Base-by-base conservation (phyloP, 371 early-diverging fungal genomes). In the Syncephalis plumigaleata region DNA sequence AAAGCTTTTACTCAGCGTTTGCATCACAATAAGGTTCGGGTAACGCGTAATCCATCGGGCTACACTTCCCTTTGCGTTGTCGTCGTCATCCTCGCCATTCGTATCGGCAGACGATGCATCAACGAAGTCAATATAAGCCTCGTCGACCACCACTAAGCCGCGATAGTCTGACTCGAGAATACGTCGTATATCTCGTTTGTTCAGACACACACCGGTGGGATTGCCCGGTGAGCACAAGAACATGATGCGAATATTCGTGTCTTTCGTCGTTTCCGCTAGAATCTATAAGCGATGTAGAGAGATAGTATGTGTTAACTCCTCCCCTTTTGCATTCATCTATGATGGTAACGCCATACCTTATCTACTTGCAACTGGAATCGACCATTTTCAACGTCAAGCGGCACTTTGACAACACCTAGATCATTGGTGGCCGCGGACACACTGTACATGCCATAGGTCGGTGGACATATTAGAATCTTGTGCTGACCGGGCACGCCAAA, bases 381-480 rank as follows among this genome's bases (percentile, higher is more conserved):
- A 4, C 70, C 84, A 44, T 71, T 67, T 26, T 79, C 79, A 9
- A 84, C 79, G 51, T 76, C 61, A 43, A 96, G 63, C 22, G 74
- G 75, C 18, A 86, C 84, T 53, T 82, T 81, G 45, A 86, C 81
- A 26, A 94, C 79, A 44, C 59, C 67, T 0, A 91, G 88, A 61
- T 96, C 96, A 60, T 98, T 95, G 61, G 90, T 79, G 55, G 84
- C 77, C 37, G 94, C 93, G 46, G 74, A 79, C 15, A 92, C 92
- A 15, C 74, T 68, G 68, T 98, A 98, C 98, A 98, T 98, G 55
- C 98, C 98, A 59, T 98, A 98, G 23, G 95, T 95, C 2, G 98
- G 96, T 47, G 95, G 95, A 7, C 85, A 85, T 46, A 94, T 82
- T 46, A 98, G 66, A 52, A 95, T 77, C 62, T 85, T 81, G 58